Base-by-base conservation (phyloP, 179 eudicot species). In the Beta corolliflora region DNA sequence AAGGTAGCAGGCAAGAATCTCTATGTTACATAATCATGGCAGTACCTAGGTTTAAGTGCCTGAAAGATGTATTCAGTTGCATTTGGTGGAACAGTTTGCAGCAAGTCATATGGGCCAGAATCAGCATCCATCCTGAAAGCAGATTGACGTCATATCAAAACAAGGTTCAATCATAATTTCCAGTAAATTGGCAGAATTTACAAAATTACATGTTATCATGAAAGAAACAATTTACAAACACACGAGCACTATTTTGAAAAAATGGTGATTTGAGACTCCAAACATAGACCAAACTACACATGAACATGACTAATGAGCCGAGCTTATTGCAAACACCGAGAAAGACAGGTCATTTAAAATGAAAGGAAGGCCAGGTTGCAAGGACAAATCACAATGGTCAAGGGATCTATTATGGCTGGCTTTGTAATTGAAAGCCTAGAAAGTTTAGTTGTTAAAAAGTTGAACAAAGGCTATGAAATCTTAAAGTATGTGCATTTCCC, bases 41-140 rank as follows among this genome's bases (percentile, higher is more conserved):
- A 72, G 68, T 63, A 80, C 82, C 82, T 63, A 4, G 78, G 82
- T 31, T 80, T 80, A 63, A 80, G 77, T 48, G 82, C 82, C 69
- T 54, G 82, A 52, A 80, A 73, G 48, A 80, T 54, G 59, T 80
- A 73, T 61, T 80, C 82, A 19, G 82, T 61, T 31, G 82, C 82
- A 72, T 80, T 80, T 73, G 77, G 18, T 31, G 82, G 82, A 80
- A 80, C 41, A 50, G 71, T 73, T 21, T 80, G 78, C 71, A 72
- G 63, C 82, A 80, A 80, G 44, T 80, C 73, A 63, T 80, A 80
- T 36, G 71, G 77, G 52, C 71, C 78, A n/a, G 54, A 63, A 63
- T 29, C 48, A 14, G 75, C 68, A 70, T n/a, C 45, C 4, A 36
- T 14, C 81, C 81, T 79, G 65, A 58, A 70, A 54, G 41, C 53